A percentile compares a stretch with the other conserved stretches of the same genome.
phyloP scores from a whole-genome alignment of 768 basidiomycete species.

The Suillus paluster region DNA sequence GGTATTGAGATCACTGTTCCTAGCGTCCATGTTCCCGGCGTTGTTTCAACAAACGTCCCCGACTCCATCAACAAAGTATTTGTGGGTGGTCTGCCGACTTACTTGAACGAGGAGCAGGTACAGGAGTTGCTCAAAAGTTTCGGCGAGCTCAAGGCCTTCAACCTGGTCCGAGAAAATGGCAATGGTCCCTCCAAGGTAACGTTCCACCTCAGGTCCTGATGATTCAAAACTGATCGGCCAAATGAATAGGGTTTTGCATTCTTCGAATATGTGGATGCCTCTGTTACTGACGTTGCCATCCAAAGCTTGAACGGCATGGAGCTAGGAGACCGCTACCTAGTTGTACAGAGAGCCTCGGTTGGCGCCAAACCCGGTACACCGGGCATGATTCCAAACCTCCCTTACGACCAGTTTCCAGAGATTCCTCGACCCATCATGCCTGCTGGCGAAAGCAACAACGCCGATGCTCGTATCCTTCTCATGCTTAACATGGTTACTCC shows the following conservation, averaged over 20 bases:
- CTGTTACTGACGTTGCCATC: constrained; percentile 93
- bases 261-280: constrained; percentile 93
- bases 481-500: constrained; percentile 99
- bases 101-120: constrained; percentile 97
- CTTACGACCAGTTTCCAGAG: constrained; percentile 81
- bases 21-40: constrained; percentile 86
- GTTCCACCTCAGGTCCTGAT: constrained; percentile 2
- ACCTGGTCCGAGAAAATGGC: constrained; percentile 93
- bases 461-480: constrained; percentile 84
- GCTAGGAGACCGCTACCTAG: constrained; percentile 91
- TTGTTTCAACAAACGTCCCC: constrained; percentile 95
- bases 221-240: neutral
- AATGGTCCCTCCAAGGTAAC: constrained; percentile 86
- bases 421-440: constrained; percentile 90
- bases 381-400: constrained; percentile 65
- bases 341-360: constrained; percentile 95
- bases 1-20: constrained; percentile 69
- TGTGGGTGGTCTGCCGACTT: constrained; percentile 93
- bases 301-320: constrained; percentile 98
- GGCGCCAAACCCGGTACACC: constrained; percentile 80
- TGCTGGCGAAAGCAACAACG: constrained; percentile 64
- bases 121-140: constrained; percentile 97
- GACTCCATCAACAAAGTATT: constrained; percentile 99
- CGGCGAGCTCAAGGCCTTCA: constrained; percentile 97
- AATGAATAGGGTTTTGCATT: constrained; percentile 90